These are phyloP conservation scores for Priceomyces castillae DNA, from an alignment of 805 yeast genomes.

Conservation along the genomic window DNA sequence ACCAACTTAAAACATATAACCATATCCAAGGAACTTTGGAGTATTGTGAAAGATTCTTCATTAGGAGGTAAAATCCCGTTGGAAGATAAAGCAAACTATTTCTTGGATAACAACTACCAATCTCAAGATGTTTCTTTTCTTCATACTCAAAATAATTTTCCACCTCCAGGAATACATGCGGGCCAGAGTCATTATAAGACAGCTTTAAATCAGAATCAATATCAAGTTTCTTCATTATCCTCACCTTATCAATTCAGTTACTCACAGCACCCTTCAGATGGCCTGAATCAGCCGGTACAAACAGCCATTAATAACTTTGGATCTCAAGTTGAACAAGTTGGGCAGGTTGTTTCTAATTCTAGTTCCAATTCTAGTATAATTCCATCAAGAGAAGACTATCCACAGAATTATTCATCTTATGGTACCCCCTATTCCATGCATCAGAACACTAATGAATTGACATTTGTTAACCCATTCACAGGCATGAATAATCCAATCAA, in stretches of 20 bases:
- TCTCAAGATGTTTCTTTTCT: conserved; percentile 37
- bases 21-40: conserved; percentile 49
- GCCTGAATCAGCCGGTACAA: conserved; percentile 1
- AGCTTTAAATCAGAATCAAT: not conserved
- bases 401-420: conserved; percentile 1
- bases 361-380: too few species aligned
- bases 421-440: not conserved
- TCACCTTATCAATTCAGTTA: not conserved
- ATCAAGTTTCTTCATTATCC: not conserved
- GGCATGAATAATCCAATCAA: conserved; percentile 8
- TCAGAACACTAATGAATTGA: conserved; percentile 10
- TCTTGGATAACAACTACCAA: conserved; percentile 44
- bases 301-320: not conserved
- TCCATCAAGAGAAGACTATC: not conserved
- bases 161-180: not conserved
- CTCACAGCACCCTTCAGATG: not conserved
- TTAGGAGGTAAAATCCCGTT: conserved; percentile 54
- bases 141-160: conserved; percentile 9
- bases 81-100: conserved; percentile 51
- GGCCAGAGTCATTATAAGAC: not conserved
- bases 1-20: conserved; percentile 49
- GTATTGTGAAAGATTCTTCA: conserved; percentile 55
- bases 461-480: conserved; percentile 22
- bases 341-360: too few species aligned
- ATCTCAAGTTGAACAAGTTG: too few species aligned